Percentiles rank a stretch among this genome's conserved stretches.
Evolutionary conservation across 2,329 filamentous ascomycete species (phyloP).

Genomic region (Pyrenophora teres): DNA sequence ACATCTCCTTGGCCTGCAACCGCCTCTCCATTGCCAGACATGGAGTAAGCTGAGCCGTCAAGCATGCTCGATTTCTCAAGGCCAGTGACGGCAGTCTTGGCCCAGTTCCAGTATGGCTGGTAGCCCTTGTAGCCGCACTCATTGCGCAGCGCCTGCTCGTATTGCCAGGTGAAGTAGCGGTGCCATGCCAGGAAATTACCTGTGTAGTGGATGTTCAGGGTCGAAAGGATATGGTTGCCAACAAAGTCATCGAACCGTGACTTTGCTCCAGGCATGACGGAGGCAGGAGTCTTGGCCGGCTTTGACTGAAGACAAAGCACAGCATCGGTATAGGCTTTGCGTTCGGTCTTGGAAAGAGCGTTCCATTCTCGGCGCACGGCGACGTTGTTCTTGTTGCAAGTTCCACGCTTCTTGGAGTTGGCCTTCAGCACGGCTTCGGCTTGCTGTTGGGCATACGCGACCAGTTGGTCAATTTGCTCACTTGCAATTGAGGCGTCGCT

Average conservation of each 20-base stretch:
- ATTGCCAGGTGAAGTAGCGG: slow-evolving; percentile 48
- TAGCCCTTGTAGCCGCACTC: slow-evolving; percentile 51
- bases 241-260: slow-evolving; percentile 47
- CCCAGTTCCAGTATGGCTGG: slow-evolving; percentile 60
- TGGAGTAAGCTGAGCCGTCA: slow-evolving; percentile 57
- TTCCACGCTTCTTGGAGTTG: slow-evolving; percentile 26
- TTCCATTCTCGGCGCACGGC: slow-evolving; percentile 38
- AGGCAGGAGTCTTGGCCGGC: slow-evolving; percentile 34
- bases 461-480: slow-evolving; percentile 31
- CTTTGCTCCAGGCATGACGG: slow-evolving; percentile 36
- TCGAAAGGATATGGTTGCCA: slow-evolving; percentile 45
- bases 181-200: slow-evolving; percentile 46
- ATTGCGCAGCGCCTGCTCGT: slow-evolving; percentile 48
- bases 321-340: slow-evolving; percentile 44
- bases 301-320: slow-evolving; percentile 43
- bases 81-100: slow-evolving; percentile 53
- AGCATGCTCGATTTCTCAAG: slow-evolving; percentile 56
- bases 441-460: slow-evolving; percentile 25
- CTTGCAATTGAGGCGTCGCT: slow-evolving; percentile 27
- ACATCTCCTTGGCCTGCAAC: slow-evolving; percentile 34
- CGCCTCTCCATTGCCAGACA: slow-evolving; percentile 53
- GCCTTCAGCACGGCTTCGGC: slow-evolving; percentile 22
- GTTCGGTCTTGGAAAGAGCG: slow-evolving; percentile 31
- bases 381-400: slow-evolving; percentile 32
- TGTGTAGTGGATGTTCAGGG: slow-evolving; percentile 42